phyloP scores from a whole-genome alignment of 2,329 filamentous ascomycete species.

The Monosporascus sp. region DNA sequence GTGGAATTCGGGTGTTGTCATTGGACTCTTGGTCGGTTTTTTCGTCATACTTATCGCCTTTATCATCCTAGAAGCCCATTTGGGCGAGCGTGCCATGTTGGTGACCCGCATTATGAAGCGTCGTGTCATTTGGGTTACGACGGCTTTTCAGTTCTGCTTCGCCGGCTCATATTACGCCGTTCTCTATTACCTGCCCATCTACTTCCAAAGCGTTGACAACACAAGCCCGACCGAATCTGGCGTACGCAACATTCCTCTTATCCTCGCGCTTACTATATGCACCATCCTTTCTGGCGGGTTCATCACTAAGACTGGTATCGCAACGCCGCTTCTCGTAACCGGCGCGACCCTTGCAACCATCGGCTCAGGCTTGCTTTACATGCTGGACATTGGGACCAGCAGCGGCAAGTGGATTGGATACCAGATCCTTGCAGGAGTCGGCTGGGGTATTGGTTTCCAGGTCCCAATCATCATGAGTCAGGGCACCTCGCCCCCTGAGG shows the following conservation, averaged over 20 bases:
- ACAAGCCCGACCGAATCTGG: conserved; percentile 26
- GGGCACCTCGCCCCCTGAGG: conserved; percentile 19
- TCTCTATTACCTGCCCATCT: conserved; percentile 33
- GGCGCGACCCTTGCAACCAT: conserved; percentile 28
- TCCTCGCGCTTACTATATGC: conserved; percentile 21
- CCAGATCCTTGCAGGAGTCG: conserved; percentile 36
- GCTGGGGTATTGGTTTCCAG: conserved; percentile 26
- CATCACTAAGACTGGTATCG: conserved; percentile 21
- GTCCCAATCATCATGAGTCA: conserved; percentile 34
- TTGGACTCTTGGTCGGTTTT: too few species aligned
- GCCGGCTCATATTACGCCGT: too few species aligned
- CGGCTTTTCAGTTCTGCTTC: too few species aligned
- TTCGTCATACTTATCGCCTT: too few species aligned
- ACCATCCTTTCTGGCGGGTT: conserved; percentile 21
- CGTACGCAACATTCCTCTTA: conserved; percentile 29
- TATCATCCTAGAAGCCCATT: too few species aligned
- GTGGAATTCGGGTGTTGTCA: too few species aligned
- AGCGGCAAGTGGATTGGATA: conserved; percentile 37
- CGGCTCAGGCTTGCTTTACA: conserved; percentile 27
- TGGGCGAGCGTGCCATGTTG: too few species aligned
- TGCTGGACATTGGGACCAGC: conserved; percentile 19
- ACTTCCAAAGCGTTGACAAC: conserved; percentile 34
- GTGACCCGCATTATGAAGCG: too few species aligned
- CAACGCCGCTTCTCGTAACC: conserved; percentile 30
- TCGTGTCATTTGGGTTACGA: too few species aligned